Conservation (phyloP, 768 basidiomycete species). For the Lyophyllum atratum region DNA sequence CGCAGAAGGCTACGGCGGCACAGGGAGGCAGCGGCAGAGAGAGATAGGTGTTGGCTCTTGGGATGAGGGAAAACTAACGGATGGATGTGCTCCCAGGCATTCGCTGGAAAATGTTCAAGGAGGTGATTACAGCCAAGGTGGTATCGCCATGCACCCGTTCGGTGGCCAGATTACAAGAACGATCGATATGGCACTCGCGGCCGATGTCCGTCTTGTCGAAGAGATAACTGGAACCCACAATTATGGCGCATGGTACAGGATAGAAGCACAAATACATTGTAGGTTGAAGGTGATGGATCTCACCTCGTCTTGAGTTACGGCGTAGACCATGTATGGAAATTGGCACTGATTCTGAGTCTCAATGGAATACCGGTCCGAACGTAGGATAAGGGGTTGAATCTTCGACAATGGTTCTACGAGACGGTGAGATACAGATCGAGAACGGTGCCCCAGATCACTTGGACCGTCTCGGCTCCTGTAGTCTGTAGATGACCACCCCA, state of each 20-base stretch:
- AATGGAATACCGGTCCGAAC: constrained; percentile 1
- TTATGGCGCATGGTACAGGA: background rate
- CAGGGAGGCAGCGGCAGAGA: background rate
- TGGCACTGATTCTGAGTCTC: background rate
- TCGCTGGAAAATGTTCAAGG: no score
- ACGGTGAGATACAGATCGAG: background rate
- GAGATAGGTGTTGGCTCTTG: background rate
- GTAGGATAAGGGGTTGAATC: background rate
- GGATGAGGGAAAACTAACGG: background rate
- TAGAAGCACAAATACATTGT: background rate
- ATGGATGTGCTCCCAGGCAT: no score
- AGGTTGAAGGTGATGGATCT: background rate
- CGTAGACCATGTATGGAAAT: background rate
- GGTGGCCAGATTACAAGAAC: background rate
- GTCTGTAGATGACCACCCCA: constrained; percentile 11
- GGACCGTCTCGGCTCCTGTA: constrained; percentile 3
- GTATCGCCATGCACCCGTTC: background rate
- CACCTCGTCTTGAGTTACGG: background rate
- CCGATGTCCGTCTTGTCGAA: background rate
- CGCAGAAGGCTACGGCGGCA: background rate
- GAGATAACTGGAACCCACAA: background rate
- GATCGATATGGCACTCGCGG: background rate
- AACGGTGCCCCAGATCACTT: constrained; percentile 7
- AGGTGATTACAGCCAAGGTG: background rate
- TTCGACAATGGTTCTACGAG: background rate